Base-by-base conservation (phyloP, 2,329 filamentous ascomycete genomes). In the Pyricularia grisea region DNA sequence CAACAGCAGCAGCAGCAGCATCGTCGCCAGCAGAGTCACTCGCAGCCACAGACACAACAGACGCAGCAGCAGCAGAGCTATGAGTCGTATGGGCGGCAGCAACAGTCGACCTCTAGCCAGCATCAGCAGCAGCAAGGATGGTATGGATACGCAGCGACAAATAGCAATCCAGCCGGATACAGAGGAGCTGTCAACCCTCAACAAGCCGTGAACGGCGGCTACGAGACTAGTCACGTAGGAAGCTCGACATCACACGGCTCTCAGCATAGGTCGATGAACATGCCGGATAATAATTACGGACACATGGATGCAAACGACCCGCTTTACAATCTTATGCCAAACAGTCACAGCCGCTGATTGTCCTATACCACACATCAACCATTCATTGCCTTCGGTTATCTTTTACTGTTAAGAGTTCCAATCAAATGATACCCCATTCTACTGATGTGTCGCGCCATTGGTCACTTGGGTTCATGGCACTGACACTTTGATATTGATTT, bases 61-160 rank as follows among this genome's bases (percentile, higher is more conserved):
- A 74, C 73, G 60, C 75, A 66, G 28, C 66, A 70, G 61, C 72
- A 76, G 50, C 75, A 75, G 36, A 68, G 70, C 2, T 77, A 77
- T 68, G 72, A 61, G 10, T 74, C 76, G 0, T 78, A 77, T 67
- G 60, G 74, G 36, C 69, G 61, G 55, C 69, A 71, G 27, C 71
- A 68, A 14, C 70, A 70, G n/a, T 74, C 73, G 58, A 20, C 42
- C 17, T 55, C 42, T 9, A n/a, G 42, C 42, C 75, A 67, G 25
- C 68, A 69, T 11, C 70, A 50, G 31, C 72, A 75, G 28, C 70
- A 77, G 25, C 75, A 76, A 67, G 74, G 72, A 31, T 80, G 78
- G 79, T 79, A 79, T 69, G 74, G 75, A 7, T 77, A 79, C 67
- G 67, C 72, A 9, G 66, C 73, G 55, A 71, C 73, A 6, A 74